A percentile compares a stretch with the other conserved stretches of the same genome.
Conservation (phyloP, 306 rosid genomes). For the Sphenostylis stenocarpa region DNA sequence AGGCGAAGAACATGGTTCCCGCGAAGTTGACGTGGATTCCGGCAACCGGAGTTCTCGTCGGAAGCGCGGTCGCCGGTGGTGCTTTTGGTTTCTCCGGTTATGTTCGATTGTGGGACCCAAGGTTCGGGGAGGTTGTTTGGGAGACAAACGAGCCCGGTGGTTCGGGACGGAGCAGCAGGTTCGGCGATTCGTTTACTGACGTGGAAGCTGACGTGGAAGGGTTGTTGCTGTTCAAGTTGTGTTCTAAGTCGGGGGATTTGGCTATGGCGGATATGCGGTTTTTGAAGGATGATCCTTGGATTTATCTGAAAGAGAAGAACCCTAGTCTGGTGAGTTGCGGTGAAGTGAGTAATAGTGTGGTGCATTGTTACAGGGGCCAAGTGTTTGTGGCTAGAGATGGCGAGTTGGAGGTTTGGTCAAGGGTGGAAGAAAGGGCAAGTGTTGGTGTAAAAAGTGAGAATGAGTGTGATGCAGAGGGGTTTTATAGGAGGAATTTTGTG, state of each 20-base stretch:
- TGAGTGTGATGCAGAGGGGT: conserved; percentile 43
- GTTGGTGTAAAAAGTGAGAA: neutral
- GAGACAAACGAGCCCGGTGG: conserved; percentile 90
- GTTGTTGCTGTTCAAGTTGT: conserved; percentile 63
- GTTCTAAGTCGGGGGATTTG: conserved; percentile 83
- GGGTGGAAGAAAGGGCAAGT: conserved; percentile 27
- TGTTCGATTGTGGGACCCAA: conserved; percentile 74
- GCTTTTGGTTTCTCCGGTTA: conserved; percentile 86
- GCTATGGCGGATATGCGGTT: conserved; percentile 83
- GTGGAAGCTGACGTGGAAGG: conserved; percentile 65
- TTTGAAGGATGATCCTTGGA: conserved; percentile 82
- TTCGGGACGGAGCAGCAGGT: conserved; percentile 75
- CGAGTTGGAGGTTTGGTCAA: conserved; percentile 85
- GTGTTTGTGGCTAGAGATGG: conserved; percentile 81
- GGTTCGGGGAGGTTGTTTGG: conserved; percentile 74
- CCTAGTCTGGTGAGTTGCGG: conserved; percentile 53
- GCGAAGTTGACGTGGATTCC: conserved; percentile 70
- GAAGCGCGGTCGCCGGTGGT: conserved; percentile 57
- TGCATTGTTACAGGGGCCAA: conserved; percentile 67
- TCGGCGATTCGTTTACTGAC: conserved; percentile 76
- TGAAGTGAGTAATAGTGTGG: conserved; percentile 30
- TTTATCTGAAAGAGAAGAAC: conserved; percentile 76
- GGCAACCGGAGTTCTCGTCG: conserved; percentile 52
- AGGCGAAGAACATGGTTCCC: conserved; percentile 63
- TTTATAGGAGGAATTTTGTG: conserved; percentile 75